Conservation (phyloP, 208 protist species). For the Leishmania braziliensis region DNA sequence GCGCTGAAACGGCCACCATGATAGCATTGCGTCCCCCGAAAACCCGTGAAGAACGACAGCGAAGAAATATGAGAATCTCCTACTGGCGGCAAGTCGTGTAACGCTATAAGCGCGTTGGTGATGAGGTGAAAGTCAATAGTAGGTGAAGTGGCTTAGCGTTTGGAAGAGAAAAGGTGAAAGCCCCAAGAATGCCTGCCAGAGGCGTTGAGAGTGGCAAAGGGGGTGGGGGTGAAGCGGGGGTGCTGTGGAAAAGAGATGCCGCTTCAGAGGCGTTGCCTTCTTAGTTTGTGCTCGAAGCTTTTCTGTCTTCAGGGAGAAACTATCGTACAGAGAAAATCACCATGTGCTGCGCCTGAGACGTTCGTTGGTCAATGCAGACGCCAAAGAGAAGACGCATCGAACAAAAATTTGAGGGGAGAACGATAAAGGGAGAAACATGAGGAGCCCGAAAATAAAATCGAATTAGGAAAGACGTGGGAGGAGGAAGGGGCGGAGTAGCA, state of each 20-base stretch:
- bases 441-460: background rate
- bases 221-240: background rate
- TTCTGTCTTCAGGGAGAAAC: background rate
- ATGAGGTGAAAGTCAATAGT: background rate
- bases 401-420: conserved; percentile 4
- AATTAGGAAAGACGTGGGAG: background rate
- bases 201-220: background rate
- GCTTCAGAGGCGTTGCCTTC: background rate
- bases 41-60: background rate
- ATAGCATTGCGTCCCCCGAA: conserved; percentile 8
- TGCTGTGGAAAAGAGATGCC: background rate
- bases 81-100: background rate
- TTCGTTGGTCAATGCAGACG: background rate
- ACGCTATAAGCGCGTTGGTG: background rate
- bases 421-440: background rate
- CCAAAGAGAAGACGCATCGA: conserved; percentile 5
- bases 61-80: background rate
- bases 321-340: background rate
- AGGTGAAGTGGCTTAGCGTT: background rate
- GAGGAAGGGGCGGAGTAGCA: background rate
- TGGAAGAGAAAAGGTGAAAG: background rate
- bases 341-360: background rate
- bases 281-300: background rate
- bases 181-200: background rate
- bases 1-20: conserved; percentile 33